Evolutionary conservation across 1,284 basidiomycete genomes (phyloP).

Genomic region (Malassezia psittaci): DNA sequence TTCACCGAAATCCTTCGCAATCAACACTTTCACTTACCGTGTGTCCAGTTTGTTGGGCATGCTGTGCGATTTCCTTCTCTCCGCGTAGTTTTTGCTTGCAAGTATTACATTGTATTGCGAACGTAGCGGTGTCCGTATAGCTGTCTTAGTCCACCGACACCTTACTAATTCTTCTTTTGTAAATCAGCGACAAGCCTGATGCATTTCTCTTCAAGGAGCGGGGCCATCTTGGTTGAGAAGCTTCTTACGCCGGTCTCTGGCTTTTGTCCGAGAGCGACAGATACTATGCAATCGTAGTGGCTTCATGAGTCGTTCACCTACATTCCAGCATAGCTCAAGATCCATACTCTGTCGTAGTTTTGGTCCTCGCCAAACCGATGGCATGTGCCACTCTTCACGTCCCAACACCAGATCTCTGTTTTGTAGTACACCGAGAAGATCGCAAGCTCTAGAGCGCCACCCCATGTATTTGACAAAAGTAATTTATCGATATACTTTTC

Average conservation of each 20-base stretch:
- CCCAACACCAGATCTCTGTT: slow-evolving; percentile 7
- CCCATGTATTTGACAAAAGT: slow-evolving; percentile 1
- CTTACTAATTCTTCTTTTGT: slow-evolving; percentile 3
- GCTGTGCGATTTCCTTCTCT: neutral
- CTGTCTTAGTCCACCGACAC: neutral
- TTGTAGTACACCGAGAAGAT: neutral
- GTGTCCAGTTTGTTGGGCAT: slow-evolving; percentile 4
- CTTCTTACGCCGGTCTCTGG: too few species aligned
- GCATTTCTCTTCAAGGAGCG: neutral
- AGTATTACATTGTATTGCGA: neutral
- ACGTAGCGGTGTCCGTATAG: neutral
- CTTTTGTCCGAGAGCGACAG: too few species aligned
- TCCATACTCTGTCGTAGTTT: neutral
- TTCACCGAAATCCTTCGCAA: slow-evolving; percentile 1
- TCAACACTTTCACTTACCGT: neutral
- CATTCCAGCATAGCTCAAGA: slow-evolving; percentile 7
- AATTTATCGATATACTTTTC: slow-evolving; percentile 2
- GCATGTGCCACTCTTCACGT: slow-evolving; percentile 1
- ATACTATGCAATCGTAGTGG: slow-evolving; percentile 4
- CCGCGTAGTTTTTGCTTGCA: neutral
- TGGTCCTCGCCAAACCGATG: slow-evolving; percentile 1
- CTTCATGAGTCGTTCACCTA: neutral
- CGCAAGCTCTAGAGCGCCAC: neutral
- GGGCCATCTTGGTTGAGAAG: neutral
- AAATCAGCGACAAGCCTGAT: neutral